Evolutionary conservation across 1,284 basidiomycete genomes (phyloP), one percentile per base, ranked within the genome.

Genomic region (Kwoniella shivajii): DNA sequence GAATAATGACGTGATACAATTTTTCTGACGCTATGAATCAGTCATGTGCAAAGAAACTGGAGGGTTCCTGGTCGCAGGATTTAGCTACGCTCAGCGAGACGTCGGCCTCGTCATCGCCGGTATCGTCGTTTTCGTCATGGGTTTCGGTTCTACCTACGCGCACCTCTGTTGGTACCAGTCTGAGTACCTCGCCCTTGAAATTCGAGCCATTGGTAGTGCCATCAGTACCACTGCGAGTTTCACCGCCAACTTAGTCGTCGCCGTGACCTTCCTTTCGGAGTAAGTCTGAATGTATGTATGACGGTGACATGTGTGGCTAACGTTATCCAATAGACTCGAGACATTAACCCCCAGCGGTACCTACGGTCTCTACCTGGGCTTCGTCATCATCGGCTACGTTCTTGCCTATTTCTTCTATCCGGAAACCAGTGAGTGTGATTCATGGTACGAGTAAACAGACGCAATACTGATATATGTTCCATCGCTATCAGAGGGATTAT

Each of bases 121-220:
- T 47, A 60, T 65, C 43, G 68, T 76, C 16, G 46, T 73, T 36
- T 75, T 70, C 54, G 64, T 71, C 34, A 57, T 57, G 24, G 60
- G 63, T n/a, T 78, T 74, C 50, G 75, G 72, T 26, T 43, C 63
- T 10, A 68, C 71, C 38, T 66, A 73, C 27, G 67, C 69, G 10
- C 72, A 75, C 52, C 61, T 77, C 7, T 66, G 67, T 13, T 77
- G 75, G 73, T 69, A 68, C 41, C 59, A 61, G 30, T 56, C 59
- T 38, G 74, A 75, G 51, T 69, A 69, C 60, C 65, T 71, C 43
- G 54, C 66, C 7, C 68, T 73, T 26, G 67, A 75, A 50, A 69
- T 71, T 13, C 66, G 73, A 22, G 69, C 70, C 30, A 36, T 66
- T 13, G 74, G 73, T 22, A 38, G 42, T 4, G 60, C 50, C 24